A percentile compares a stretch with the other conserved stretches of the same genome.
These are phyloP conservation scores for Durotheca rogersii DNA, from an alignment of 495 filamentous ascomycete genomes.

Conservation along the genomic window DNA sequence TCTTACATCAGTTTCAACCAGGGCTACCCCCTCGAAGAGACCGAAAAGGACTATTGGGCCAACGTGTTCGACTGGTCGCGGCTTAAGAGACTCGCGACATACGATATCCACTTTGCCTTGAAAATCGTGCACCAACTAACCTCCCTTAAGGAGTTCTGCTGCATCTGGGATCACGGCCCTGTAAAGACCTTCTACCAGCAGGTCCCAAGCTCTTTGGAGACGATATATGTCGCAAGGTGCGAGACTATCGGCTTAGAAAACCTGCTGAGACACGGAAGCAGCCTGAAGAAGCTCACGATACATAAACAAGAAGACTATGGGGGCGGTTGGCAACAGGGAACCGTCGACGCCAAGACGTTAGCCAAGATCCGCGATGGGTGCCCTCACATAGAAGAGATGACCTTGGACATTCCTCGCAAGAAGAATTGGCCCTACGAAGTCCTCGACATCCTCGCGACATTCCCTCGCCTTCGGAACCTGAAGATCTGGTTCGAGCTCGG, in stretches of 20 bases:
- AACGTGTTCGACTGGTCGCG: conserved; percentile 3
- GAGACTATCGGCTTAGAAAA: neutral
- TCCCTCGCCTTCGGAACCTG: neutral
- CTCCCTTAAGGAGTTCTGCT: neutral
- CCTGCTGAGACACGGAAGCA: neutral
- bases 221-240: neutral
- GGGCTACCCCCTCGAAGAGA: neutral
- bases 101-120: neutral
- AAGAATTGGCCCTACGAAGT: conserved; percentile 2
- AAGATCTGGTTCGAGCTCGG: conserved; percentile 6
- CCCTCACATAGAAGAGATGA: conserved; percentile 1
- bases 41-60: conserved; percentile 1
- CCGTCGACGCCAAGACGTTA: neutral
- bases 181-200: neutral
- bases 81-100: neutral
- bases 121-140: conserved; percentile 5
- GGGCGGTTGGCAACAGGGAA: neutral
- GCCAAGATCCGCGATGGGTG: conserved; percentile 5
- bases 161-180: neutral
- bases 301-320: neutral
- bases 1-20: neutral
- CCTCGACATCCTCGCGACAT: neutral
- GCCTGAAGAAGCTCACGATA: conserved; percentile 3
- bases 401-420: neutral
- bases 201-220: conserved; percentile 3